A percentile compares a stretch with the other conserved stretches of the same genome.
Evolutionary conservation across 805 yeast species (phyloP).

Genomic region (Cyberlindnera euphorbiiphila): DNA sequence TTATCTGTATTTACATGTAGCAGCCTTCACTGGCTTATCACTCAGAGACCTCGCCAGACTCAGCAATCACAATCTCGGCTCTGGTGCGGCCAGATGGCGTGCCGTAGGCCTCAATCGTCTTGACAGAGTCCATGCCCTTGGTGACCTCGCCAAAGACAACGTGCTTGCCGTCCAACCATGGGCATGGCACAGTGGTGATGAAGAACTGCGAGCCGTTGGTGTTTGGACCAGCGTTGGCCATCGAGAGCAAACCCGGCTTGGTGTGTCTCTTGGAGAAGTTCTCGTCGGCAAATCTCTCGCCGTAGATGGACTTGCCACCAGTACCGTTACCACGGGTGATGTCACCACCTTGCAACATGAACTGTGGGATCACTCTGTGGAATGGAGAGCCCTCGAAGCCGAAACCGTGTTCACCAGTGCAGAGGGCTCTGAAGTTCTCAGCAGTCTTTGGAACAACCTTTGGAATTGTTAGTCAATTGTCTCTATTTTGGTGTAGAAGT

Average conservation of each 20-base stretch:
- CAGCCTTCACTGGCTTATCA: too few relatives aligned
- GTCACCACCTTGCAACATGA: conserved; percentile 97
- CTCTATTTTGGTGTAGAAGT: conserved; percentile 2
- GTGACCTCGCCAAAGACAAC: conserved; percentile 75
- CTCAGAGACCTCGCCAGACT: conserved; percentile 46
- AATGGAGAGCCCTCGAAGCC: conserved; percentile 82
- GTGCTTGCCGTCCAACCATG: conserved; percentile 78
- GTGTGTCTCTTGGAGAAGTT: conserved; percentile 72
- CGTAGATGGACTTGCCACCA: conserved; percentile 89
- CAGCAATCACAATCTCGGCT: conserved; percentile 60
- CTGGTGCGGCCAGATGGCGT: conserved; percentile 63
- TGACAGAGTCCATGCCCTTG: conserved; percentile 59
- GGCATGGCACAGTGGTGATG: conserved; percentile 74
- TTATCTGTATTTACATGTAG: too few relatives aligned
- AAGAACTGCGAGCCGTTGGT: conserved; percentile 91
- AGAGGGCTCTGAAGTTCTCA: conserved; percentile 75
- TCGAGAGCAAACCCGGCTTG: conserved; percentile 77
- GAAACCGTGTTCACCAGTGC: conserved; percentile 73
- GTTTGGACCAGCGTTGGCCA: conserved; percentile 94
- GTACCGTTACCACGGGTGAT: conserved; percentile 83
- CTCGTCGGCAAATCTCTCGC: conserved; percentile 54
- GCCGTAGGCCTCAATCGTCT: conserved; percentile 62
- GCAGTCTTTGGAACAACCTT: conserved; percentile 66
- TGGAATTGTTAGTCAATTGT: neutral
- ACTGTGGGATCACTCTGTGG: conserved; percentile 93